phyloP scores from a whole-genome alignment of 2,329 filamentous ascomycete species.

The Scleromitrula shiraiana region DNA sequence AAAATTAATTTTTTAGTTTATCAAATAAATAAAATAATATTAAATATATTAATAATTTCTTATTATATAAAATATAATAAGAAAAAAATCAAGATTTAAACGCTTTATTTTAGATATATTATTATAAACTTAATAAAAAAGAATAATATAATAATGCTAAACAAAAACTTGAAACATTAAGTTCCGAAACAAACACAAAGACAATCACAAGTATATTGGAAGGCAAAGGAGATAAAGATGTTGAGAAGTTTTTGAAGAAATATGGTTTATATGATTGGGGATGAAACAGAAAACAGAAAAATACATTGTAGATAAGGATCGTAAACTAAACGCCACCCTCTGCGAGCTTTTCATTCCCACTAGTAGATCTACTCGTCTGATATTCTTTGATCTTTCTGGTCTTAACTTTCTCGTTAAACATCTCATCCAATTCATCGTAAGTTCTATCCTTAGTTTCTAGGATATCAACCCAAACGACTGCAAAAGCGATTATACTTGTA shows the following conservation, averaged over 20 bases:
- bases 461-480: background rate
- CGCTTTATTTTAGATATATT: slow-evolving; percentile 30
- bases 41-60: no score
- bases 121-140: slow-evolving; percentile 27
- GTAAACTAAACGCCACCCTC: background rate
- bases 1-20: no score
- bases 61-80: no score
- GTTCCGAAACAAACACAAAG: background rate
- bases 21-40: no score
- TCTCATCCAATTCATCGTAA: slow-evolving; percentile 1
- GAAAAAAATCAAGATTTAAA: slow-evolving; percentile 22
- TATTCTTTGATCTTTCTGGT: background rate
- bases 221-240: background rate
- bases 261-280: background rate
- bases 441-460: background rate
- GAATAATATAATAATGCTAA: background rate
- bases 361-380: background rate
- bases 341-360: background rate
- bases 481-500: background rate
- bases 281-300: no score
- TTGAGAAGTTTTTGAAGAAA: background rate
- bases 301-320: no score
- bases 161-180: background rate
- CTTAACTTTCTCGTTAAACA: background rate
- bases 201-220: background rate